Evolutionary conservation across 371 early-diverging fungal species (phyloP), one percentile per base, ranked within the genome.

Genomic region (Nosema muscidifuracis): DNA sequence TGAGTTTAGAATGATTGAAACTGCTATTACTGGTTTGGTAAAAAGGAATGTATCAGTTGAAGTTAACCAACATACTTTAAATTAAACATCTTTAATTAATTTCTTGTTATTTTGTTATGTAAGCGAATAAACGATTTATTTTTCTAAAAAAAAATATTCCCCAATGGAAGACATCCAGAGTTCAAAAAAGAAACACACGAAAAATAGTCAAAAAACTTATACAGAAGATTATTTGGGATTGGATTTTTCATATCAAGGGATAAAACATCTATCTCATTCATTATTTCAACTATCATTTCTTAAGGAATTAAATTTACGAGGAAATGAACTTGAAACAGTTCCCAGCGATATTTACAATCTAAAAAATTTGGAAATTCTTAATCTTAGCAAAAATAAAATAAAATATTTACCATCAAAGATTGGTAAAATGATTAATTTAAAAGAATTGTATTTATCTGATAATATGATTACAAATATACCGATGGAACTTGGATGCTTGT

Each of bases 361-460:
- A 24, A 69, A 67, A 28, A 63, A 63, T n/a, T 66, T 84, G 18
- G 75, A 74, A 51, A 62, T 73, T 18, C 36, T 84, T 30, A 79
- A 82, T 67, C 60, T 82, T 9, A 60, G 67, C 81, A 92, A 91
- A 24, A 98, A 98, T 83, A 87, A 89, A 79, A 85, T 98, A 13
- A 85, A 86, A 26, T 63, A 82, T 13, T 73, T 98, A 2, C 97
- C 97, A 15, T 85, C 89, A 16, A 95, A 95, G 75, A 79, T 97
- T 1, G 94, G 96, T 0, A 84, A 90, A 80, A 79, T 95, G 33
- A 85, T 87, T 31, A 86, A 86, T 26, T 85, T 98, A 12, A 84
- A 85, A 78, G 93, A 94, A 74, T 84, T 98, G 30, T 76, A 91
- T 61, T 71, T 94, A 44, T 93, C 92, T 81, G 94, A 96, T 82